A percentile compares a stretch with the other conserved stretches of the same genome.
These are phyloP conservation scores for Anthracocystis setariae DNA, from an alignment of 1,284 basidiomycete species.

Conservation along the genomic window DNA sequence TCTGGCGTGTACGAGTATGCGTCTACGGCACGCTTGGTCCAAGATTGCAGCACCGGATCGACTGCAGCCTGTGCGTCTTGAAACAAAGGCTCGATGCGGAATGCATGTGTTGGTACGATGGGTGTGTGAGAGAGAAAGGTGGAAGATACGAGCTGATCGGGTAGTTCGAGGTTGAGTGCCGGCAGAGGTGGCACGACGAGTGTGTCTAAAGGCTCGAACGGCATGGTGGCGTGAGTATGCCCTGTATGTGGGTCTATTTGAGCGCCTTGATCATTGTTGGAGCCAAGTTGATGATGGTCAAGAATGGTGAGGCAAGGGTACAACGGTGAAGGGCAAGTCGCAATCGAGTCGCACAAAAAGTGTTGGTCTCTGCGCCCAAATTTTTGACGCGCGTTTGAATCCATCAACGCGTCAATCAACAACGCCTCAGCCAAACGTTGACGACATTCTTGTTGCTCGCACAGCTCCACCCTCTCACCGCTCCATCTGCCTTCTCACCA, in stretches of 20 bases:
- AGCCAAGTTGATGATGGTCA: not conserved
- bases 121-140: slow-evolving; percentile 19
- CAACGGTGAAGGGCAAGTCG: not conserved
- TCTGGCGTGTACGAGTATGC: slow-evolving; percentile 1
- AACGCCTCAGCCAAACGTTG: no score
- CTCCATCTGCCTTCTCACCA: no score
- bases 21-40: slow-evolving; percentile 8
- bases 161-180: slow-evolving; percentile 14
- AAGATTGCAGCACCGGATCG: slow-evolving; percentile 30
- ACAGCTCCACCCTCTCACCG: slow-evolving; percentile 1
- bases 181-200: slow-evolving; percentile 27
- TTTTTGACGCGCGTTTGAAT: slow-evolving; percentile 22
- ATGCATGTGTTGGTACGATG: not conserved
- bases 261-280: no score
- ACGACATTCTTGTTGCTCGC: no score
- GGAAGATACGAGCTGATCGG: slow-evolving; percentile 31
- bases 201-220: slow-evolving; percentile 26
- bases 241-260: not conserved
- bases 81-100: slow-evolving; percentile 2
- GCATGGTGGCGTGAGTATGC: slow-evolving; percentile 13
- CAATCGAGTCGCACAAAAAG: slow-evolving; percentile 15
- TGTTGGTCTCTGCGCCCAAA: slow-evolving; percentile 27
- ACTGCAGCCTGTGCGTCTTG: not conserved
- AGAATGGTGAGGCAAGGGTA: not conserved
- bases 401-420: slow-evolving; percentile 36